Evolutionary conservation across 495 filamentous ascomycete genomes (phyloP), one percentile per base, ranked within the genome.

Genomic region (Platismatia glauca): DNA sequence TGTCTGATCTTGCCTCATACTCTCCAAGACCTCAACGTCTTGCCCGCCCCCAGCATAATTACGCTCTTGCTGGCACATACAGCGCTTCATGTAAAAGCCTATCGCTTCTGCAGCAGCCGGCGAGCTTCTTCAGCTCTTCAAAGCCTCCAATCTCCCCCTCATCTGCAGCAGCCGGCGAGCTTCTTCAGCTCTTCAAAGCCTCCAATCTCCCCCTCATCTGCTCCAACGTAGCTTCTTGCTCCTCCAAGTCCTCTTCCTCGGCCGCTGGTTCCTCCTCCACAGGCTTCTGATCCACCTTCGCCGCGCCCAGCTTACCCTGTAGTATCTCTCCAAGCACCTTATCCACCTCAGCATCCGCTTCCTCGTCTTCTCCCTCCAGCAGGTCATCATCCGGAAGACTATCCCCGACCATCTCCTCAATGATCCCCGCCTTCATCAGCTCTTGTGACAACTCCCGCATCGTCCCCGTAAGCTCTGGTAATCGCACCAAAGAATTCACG

Each of bases 381-480:
- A 88, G 61, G 60, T 85, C 78, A 46, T 84, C 81, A 68, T 86
- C 83, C n/a, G 90, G 90, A 66, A 97, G 74, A 46, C 79, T 84
- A 71, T 97, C 94, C 48, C 84, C 87, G 16, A 95, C 86, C 87
- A 97, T 96, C 78, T 98, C 94, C 76, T 98, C 94, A 63, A 98
- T 96, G 65, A 98, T 92, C 5, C 95, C 94, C 3, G 94, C 92
- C 74, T 88, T 92, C 64, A 96, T 86, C 69, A 97, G 73, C 78
- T 98, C 94, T 57, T 86, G 79, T 61, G 86, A 88, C 33, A 98
- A 78, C 74, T 97, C 91, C 55, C 82, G 79, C 94, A 97, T 97
- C 15, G 93, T 97, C 52, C 83, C 84, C 27, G 86, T 89, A 39
- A 98, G 77, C 77, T 96, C 88, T 20, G 94, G 94, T 64, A 98